A percentile compares a stretch with the other conserved stretches of the same genome.
Conservation (phyloP, 805 yeast species). For the Candida sanyiensis region DNA sequence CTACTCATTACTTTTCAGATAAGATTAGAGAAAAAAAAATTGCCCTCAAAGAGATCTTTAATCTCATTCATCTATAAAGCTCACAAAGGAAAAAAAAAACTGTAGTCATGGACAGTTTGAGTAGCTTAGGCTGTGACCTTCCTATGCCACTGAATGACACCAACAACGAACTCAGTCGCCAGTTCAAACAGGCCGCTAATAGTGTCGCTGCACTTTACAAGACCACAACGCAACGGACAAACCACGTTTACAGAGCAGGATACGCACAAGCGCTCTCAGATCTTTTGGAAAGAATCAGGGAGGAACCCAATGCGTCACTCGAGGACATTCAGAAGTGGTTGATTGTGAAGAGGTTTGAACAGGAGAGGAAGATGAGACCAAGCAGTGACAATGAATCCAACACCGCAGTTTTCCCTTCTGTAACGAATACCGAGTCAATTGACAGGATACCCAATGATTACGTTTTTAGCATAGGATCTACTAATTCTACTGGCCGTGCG, state of each 20-base stretch:
- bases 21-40: background rate
- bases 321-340: constrained; percentile 49
- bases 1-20: no score
- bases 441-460: constrained; percentile 14
- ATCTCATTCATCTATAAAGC: no score
- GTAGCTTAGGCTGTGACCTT: constrained; percentile 24
- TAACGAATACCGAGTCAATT: no score
- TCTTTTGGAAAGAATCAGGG: constrained; percentile 30
- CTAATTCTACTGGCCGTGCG: constrained; percentile 3
- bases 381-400: constrained; percentile 2
- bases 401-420: no score
- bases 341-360: constrained; percentile 40
- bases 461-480: constrained; percentile 13
- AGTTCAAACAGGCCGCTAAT: constrained; percentile 66
- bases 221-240: constrained; percentile 43
- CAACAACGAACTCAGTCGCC: constrained; percentile 49
- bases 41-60: background rate
- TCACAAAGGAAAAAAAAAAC: no score
- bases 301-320: background rate
- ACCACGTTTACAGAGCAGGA: constrained; percentile 47
- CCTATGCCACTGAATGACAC: constrained; percentile 43
- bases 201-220: constrained; percentile 64
- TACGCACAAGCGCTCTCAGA: constrained; percentile 60
- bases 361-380: constrained; percentile 18
- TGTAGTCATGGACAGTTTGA: constrained; percentile 1